Conservation (phyloP, 306 rosid species). For the Ziziphus jujuba region DNA sequence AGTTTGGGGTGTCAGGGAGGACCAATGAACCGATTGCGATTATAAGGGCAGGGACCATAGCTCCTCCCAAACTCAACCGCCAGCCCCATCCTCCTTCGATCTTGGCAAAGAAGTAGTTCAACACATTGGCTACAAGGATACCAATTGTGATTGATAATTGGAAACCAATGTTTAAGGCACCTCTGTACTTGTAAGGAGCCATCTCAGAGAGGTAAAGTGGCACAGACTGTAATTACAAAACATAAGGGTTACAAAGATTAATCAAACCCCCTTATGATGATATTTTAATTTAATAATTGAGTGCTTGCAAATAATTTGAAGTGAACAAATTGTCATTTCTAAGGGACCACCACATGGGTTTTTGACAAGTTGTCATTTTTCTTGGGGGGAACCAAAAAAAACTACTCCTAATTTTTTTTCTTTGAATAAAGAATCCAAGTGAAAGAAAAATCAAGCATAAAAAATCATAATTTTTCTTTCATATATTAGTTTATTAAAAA, state of each 20-base stretch:
- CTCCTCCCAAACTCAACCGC: slow-evolving; percentile 92
- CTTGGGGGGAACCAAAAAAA: background rate
- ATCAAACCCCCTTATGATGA: too few relatives aligned
- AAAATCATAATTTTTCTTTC: background rate
- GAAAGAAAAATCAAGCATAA: background rate
- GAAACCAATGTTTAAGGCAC: slow-evolving; percentile 80
- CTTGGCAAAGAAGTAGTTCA: slow-evolving; percentile 85
- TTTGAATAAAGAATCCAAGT: background rate
- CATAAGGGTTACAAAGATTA: too few relatives aligned
- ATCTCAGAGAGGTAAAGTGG: slow-evolving; percentile 89
- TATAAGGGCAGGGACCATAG: slow-evolving; percentile 79
- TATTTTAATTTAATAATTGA: too few relatives aligned
- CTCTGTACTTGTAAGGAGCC: slow-evolving; percentile 89
- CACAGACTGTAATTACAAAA: slow-evolving; percentile 59
- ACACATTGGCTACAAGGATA: slow-evolving; percentile 71
- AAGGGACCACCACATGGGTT: slow-evolving; percentile 6
- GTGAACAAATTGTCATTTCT: background rate
- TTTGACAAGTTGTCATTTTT: slow-evolving; percentile 26
- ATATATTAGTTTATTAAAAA: background rate
- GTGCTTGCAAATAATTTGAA: background rate
- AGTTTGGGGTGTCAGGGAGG: slow-evolving; percentile 90
- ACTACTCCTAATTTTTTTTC: background rate
- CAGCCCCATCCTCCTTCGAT: slow-evolving; percentile 99
- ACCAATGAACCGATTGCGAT: slow-evolving; percentile 59
- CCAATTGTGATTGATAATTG: slow-evolving; percentile 85